Percentiles rank a stretch among this genome's conserved stretches.
Evolutionary conservation across 257 asterid species (phyloP).

Genomic region (Scutellaria minor): DNA sequence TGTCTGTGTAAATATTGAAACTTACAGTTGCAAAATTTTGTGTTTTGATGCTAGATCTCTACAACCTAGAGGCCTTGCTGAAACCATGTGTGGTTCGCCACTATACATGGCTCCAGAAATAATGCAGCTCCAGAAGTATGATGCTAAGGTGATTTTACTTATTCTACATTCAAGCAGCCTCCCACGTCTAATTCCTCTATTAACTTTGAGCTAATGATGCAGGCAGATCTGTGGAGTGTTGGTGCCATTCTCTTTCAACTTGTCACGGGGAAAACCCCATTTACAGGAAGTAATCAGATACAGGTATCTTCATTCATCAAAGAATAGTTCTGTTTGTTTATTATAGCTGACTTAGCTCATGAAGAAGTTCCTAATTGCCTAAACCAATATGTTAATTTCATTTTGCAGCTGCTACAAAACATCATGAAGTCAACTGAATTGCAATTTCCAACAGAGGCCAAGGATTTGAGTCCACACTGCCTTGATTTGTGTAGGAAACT

Average conservation of each 20-base stretch:
- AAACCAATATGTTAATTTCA: slow-evolving; percentile 34
- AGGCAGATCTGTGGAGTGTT: slow-evolving; percentile 99
- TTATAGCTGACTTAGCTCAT: slow-evolving; percentile 5
- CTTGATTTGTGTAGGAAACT: slow-evolving; percentile 82
- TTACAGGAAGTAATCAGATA: slow-evolving; percentile 72
- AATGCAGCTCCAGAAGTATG: slow-evolving; percentile 92
- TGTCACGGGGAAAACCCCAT: slow-evolving; percentile 92
- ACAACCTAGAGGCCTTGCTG: slow-evolving; percentile 90
- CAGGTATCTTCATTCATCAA: slow-evolving; percentile 56
- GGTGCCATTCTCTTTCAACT: slow-evolving; percentile 95
- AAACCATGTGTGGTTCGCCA: slow-evolving; percentile 97
- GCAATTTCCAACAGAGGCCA: slow-evolving; percentile 79
- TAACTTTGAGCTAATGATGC: slow-evolving; percentile 52
- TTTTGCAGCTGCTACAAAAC: slow-evolving; percentile 81
- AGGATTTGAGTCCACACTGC: slow-evolving; percentile 67
- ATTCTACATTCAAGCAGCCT: slow-evolving; percentile 14
- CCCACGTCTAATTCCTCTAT: slow-evolving; percentile 30
- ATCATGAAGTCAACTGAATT: slow-evolving; percentile 72
- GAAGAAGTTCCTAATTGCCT: slow-evolving; percentile 28
- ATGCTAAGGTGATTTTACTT: slow-evolving; percentile 78
- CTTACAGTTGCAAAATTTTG: slow-evolving; percentile 7
- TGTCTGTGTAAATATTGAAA: slow-evolving; percentile 15
- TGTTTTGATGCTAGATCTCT: slow-evolving; percentile 66
- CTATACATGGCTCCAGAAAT: slow-evolving; percentile 99
- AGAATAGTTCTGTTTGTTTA: not conserved